Evolutionary conservation across 164 flowering plant genomes (phyloP).

Genomic region (Annona squamosa): DNA sequence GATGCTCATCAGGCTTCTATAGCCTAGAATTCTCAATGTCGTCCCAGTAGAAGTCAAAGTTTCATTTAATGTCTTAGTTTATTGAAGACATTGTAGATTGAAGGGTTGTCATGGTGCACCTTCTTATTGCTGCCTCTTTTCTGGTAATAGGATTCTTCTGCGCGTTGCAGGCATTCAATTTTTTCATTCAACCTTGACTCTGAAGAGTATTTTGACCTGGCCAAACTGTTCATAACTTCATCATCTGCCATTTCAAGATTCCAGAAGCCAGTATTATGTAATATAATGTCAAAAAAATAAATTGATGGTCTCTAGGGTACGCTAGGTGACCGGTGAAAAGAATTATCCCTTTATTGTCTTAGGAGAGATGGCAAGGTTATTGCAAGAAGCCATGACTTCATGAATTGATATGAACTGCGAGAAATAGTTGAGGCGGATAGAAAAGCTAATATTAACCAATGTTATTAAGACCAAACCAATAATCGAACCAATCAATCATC

Average conservation of each 20-base stretch:
- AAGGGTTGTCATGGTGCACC: conserved; percentile 27
- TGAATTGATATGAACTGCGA: too few relatives aligned
- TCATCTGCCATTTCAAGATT: conserved; percentile 35
- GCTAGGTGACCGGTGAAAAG: too few relatives aligned
- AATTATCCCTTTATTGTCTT: too few relatives aligned
- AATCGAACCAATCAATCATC: too few relatives aligned
- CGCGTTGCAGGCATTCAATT: conserved; percentile 55
- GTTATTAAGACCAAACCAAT: too few relatives aligned
- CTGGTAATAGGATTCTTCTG: conserved; percentile 69
- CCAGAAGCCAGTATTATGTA: conserved; percentile 1
- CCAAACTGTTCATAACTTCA: conserved; percentile 33
- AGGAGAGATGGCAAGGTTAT: too few relatives aligned
- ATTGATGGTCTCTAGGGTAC: too few relatives aligned
- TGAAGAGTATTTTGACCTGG: conserved; percentile 34
- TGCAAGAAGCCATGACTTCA: too few relatives aligned
- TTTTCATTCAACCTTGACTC: conserved; percentile 41
- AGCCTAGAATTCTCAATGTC: neutral
- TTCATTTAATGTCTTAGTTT: neutral
- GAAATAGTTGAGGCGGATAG: too few relatives aligned
- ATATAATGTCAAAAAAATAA: neutral
- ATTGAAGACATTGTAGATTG: neutral
- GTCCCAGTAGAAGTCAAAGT: too few relatives aligned
- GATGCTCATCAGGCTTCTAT: neutral
- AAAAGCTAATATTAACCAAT: too few relatives aligned
- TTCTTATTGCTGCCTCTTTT: conserved; percentile 35